Percentiles rank a stretch among this genome's conserved stretches.
These are phyloP conservation scores for Collybia mongolica DNA, from an alignment of 768 basidiomycete species.

Conservation along the genomic window DNA sequence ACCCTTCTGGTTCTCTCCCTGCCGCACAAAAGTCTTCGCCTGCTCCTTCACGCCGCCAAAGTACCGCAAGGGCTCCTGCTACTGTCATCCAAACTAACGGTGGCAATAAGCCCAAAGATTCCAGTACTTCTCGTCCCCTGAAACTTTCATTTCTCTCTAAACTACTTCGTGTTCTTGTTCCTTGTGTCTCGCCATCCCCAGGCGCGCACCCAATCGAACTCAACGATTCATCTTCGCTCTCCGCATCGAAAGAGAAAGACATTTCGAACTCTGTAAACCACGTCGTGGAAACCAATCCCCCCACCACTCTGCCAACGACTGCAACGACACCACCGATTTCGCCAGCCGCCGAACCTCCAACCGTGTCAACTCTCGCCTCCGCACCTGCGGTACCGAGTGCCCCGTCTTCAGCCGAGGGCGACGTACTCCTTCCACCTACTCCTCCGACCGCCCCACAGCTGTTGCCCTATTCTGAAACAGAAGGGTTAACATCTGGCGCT, in stretches of 20 bases:
- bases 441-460: conserved; percentile 28
- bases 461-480: conserved; percentile 71
- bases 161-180: conserved; percentile 61
- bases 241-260: conserved; percentile 29
- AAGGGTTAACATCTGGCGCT: conserved; percentile 86
- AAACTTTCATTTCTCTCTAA: conserved; percentile 59
- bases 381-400: background rate
- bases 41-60: conserved; percentile 4
- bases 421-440: conserved; percentile 36
- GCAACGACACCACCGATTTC: conserved; percentile 3
- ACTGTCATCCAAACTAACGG: background rate
- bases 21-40: conserved; percentile 9
- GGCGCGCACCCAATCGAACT: conserved; percentile 44
- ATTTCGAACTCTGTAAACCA: conserved; percentile 6
- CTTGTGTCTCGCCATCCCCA: conserved; percentile 58
- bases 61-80: conserved; percentile 8
- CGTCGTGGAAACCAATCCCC: conserved; percentile 2
- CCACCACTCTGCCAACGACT: background rate
- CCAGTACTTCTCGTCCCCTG: conserved; percentile 14
- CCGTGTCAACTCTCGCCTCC: conserved; percentile 9
- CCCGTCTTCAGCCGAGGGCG: conserved; percentile 18
- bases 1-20: conserved; percentile 6
- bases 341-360: conserved; percentile 4
- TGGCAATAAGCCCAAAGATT: conserved; percentile 7
- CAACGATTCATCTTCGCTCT: conserved; percentile 23